Base-by-base conservation (phyloP, 768 basidiomycete genomes). In the Tricholoma sp. region DNA sequence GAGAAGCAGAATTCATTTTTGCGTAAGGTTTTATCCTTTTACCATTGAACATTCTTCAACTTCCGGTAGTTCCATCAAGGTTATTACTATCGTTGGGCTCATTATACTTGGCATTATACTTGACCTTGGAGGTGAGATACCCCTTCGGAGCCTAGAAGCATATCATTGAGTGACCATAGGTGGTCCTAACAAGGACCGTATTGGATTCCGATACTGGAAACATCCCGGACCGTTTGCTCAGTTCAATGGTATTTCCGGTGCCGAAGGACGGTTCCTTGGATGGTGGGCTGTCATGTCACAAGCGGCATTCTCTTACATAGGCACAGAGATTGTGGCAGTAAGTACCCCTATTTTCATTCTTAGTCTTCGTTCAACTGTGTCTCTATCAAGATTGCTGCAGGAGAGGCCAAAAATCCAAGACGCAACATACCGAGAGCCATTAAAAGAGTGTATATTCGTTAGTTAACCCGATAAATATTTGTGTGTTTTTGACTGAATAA, bases 291-390 rank as follows among this genome's bases (percentile, higher is more conserved):
- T 79, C 14, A 69, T 96, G 72, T 84, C 86, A 6, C 88, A 94
- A 62, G 95, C 95, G 3, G 93, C 91, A 12, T 97, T 95, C 77
- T 93, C 91, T 10, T 95, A 74, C 61, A 93, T 94, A 58, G 95
- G 94, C 14, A 94, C 93, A 5, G 95, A 98, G 71, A 94, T 96
- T 66, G 93, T 96, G 41, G 92, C 91, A 27, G 87, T 90, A 74
- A 64, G 82, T 75, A 24, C 24, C 19, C 5, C 2, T n/a, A 11
- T 31, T 51, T 9, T 21, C 39, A 14, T 11, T 21, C 45, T 16
- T 11, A 46, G 11, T 46, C 22, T 46, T 18, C 22, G n/a, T 31
- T 27, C 19, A 39, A 8, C 47, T 14, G 55, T 65, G 34, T 56
- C 37, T n/a, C 37, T 47, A 35, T 35, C 45, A 63, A 89, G 88